Conservation (phyloP, 768 basidiomycete species). For the Gautieria morchelliformis region DNA sequence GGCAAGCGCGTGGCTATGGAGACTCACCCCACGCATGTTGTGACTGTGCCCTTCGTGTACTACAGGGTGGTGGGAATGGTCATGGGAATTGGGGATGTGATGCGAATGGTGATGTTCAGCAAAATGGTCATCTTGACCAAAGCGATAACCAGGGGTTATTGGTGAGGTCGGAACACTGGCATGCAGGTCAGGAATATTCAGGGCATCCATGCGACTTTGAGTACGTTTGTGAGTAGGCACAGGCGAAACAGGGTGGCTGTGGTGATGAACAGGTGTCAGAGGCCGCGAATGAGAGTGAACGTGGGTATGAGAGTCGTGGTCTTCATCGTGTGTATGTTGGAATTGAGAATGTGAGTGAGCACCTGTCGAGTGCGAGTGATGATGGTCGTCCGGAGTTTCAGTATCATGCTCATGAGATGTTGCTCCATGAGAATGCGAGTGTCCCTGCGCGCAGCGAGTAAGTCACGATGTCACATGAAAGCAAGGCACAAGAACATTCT, state of each 20-base stretch:
- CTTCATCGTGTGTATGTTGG: slow-evolving; percentile 12
- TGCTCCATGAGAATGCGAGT: slow-evolving; percentile 32
- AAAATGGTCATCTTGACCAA: slow-evolving; percentile 45
- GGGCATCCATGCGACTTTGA: background rate
- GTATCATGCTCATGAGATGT: slow-evolving; percentile 10
- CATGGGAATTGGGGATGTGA: slow-evolving; percentile 16
- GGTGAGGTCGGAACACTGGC: slow-evolving; percentile 27
- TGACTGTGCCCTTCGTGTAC: slow-evolving; percentile 81
- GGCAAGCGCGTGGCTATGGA: background rate
- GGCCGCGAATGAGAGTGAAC: slow-evolving; percentile 21
- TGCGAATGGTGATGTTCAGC: slow-evolving; percentile 45
- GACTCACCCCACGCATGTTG: slow-evolving; percentile 85
- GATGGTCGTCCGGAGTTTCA: slow-evolving; percentile 10
- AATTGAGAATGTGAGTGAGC: slow-evolving; percentile 18
- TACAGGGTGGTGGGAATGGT: slow-evolving; percentile 19
- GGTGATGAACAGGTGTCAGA: slow-evolving; percentile 13
- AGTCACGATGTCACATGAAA: background rate
- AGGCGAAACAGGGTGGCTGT: slow-evolving; percentile 16
- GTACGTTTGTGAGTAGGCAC: slow-evolving; percentile 19
- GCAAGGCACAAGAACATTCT: slow-evolving; percentile 17
- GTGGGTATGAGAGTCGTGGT: slow-evolving; percentile 13
- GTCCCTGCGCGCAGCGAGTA: slow-evolving; percentile 29
- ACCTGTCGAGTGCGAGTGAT: slow-evolving; percentile 26
- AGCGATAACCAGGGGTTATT: slow-evolving; percentile 55
- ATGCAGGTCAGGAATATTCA: background rate